A percentile compares a stretch with the other conserved stretches of the same genome.
phyloP scores from a whole-genome alignment of 225 moss, liverwort and hornwort genomes.

The Bryum argenteum region DNA sequence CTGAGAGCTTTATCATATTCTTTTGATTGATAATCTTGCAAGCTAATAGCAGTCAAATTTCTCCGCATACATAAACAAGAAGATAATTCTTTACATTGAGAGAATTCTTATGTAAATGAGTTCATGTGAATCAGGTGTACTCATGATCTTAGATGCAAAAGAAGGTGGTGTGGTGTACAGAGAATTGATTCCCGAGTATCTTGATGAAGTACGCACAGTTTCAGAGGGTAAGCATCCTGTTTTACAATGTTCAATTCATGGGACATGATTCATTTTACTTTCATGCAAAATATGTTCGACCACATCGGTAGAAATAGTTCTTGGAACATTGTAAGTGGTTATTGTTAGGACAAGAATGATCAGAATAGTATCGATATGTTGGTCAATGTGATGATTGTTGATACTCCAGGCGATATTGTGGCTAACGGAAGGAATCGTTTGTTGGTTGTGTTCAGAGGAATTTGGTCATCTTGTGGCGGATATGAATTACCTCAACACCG shows the following conservation, averaged over 20 bases:
- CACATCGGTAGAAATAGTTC: too few relatives aligned
- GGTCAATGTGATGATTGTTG: too few relatives aligned
- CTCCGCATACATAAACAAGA: too few relatives aligned
- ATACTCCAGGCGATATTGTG: neutral
- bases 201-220: slow-evolving; percentile 84
- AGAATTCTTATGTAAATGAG: neutral
- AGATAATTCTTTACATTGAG: too few relatives aligned
- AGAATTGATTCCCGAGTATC: slow-evolving; percentile 84
- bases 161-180: slow-evolving; percentile 71
- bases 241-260: neutral
- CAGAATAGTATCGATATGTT: too few relatives aligned
- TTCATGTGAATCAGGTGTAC: slow-evolving; percentile 52
- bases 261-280: neutral
- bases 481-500: slow-evolving; percentile 81
- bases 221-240: slow-evolving; percentile 63
- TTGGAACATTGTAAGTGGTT: too few relatives aligned
- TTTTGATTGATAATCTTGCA: neutral
- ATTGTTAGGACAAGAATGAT: too few relatives aligned
- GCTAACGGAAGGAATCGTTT: neutral
- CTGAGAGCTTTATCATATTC: neutral
- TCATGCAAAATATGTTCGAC: too few relatives aligned
- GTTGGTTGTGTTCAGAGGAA: slow-evolving; percentile 57
- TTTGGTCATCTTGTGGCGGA: slow-evolving; percentile 87
- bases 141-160: slow-evolving; percentile 82
- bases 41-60: too few relatives aligned